Percentiles rank a stretch among this genome's conserved stretches.
phyloP scores from a whole-genome alignment of 805 yeast species.

The Suhomyces faveliae region DNA sequence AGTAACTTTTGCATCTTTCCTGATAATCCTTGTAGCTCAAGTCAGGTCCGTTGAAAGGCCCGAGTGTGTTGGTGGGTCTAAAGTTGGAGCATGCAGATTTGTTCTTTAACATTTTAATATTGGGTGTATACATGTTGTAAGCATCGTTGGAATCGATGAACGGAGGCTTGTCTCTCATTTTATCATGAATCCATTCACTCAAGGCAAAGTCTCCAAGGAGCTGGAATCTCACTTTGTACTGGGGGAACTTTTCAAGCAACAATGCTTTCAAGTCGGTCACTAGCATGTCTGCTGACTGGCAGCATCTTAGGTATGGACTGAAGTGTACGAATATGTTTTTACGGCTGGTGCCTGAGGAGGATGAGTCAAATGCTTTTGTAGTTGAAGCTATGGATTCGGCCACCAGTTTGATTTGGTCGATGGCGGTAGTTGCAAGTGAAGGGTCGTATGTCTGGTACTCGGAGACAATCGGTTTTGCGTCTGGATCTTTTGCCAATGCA shows the following conservation, averaged over 20 bases:
- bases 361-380: slow-evolving; percentile 20
- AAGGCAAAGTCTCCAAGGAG: slow-evolving; percentile 45
- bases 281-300: slow-evolving; percentile 43
- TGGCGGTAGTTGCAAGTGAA: slow-evolving; percentile 30
- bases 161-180: slow-evolving; percentile 43
- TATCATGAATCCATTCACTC: slow-evolving; percentile 46
- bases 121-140: slow-evolving; percentile 46
- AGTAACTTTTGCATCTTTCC: slow-evolving; percentile 37
- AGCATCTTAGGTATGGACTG: slow-evolving; percentile 43
- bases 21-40: slow-evolving; percentile 40
- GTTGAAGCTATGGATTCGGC: slow-evolving; percentile 27
- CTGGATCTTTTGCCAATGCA: slow-evolving; percentile 23
- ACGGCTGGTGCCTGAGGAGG: slow-evolving; percentile 12
- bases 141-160: slow-evolving; percentile 44
- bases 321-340: slow-evolving; percentile 40
- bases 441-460: slow-evolving; percentile 38
- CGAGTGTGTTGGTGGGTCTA: slow-evolving; percentile 42
- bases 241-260: slow-evolving; percentile 24
- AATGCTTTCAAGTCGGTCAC: slow-evolving; percentile 26
- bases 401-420: slow-evolving; percentile 24
- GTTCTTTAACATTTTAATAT: slow-evolving; percentile 35
- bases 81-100: slow-evolving; percentile 35
- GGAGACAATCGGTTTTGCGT: slow-evolving; percentile 24
- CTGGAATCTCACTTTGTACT: slow-evolving; percentile 35
- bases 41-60: slow-evolving; percentile 43